A percentile compares a stretch with the other conserved stretches of the same genome.
Conservation (phyloP, 805 yeast species). For the Isabelozyma gotoi region DNA sequence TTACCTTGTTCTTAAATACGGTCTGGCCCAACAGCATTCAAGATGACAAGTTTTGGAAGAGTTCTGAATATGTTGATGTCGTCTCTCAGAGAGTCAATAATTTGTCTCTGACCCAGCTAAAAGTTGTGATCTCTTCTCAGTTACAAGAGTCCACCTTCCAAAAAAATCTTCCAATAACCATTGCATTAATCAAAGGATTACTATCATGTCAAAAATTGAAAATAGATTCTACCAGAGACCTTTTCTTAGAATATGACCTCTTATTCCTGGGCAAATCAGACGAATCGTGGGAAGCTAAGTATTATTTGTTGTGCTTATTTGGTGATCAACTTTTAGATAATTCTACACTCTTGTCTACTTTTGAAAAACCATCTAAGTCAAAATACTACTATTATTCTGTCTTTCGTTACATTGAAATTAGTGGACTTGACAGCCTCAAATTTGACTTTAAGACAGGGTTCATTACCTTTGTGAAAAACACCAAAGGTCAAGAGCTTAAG, state of each 20-base stretch:
- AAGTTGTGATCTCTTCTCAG: constrained; percentile 12
- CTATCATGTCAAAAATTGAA: constrained; percentile 24
- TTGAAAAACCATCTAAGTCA: constrained; percentile 1
- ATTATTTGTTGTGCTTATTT: constrained; percentile 48
- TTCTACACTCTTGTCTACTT: too few relatives aligned
- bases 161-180: constrained; percentile 11
- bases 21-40: constrained; percentile 40
- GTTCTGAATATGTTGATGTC: constrained; percentile 25
- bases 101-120: constrained; percentile 47
- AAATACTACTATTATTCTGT: constrained; percentile 31
- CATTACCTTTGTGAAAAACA: constrained; percentile 7
- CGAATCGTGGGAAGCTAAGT: constrained; percentile 46
- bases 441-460: constrained; percentile 10
- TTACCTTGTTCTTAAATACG: constrained; percentile 42
- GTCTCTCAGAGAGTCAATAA: constrained; percentile 42
- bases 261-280: constrained; percentile 13
- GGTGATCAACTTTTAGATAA: constrained; percentile 20
- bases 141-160: not conserved
- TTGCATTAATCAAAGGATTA: constrained; percentile 40
- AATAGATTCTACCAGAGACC: constrained; percentile 10
- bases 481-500: not conserved
- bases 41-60: constrained; percentile 19
- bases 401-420: constrained; percentile 53
- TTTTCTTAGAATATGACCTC: constrained; percentile 7
- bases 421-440: constrained; percentile 13